These are phyloP conservation scores for Pleurozium schreberi DNA, from an alignment of 225 moss, liverwort and hornwort genomes.

Conservation along the genomic window DNA sequence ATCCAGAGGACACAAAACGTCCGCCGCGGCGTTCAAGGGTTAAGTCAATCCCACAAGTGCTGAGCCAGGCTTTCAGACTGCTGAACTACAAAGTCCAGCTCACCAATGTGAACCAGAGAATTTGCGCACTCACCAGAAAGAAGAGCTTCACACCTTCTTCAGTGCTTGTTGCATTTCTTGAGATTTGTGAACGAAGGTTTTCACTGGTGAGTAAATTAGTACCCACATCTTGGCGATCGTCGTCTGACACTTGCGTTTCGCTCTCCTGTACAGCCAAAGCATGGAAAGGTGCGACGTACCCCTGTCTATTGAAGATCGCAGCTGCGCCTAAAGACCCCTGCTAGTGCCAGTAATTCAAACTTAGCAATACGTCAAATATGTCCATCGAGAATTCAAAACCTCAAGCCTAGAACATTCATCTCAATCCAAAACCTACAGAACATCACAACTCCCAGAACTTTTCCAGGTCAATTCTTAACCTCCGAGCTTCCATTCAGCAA, in stretches of 20 bases:
- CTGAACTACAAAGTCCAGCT: background rate
- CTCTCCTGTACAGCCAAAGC: slow-evolving; percentile 29
- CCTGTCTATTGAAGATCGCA: background rate
- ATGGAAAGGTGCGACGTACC: slow-evolving; percentile 6
- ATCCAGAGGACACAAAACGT: no score
- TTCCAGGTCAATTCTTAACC: background rate
- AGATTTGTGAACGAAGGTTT: background rate
- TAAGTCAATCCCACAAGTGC: background rate
- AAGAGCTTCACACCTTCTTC: background rate
- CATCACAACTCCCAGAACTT: background rate
- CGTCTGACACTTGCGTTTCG: slow-evolving; percentile 11
- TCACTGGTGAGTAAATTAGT: background rate
- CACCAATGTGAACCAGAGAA: background rate
- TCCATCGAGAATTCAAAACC: background rate
- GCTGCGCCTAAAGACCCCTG: slow-evolving; percentile 9
- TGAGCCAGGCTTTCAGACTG: background rate
- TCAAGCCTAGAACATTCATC: background rate
- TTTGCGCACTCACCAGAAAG: background rate
- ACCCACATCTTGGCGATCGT: slow-evolving; percentile 9
- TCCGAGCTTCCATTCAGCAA: background rate
- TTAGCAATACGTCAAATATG: background rate
- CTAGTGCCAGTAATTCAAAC: background rate
- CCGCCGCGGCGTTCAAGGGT: no score
- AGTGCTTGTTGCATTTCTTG: background rate
- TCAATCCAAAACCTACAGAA: background rate